Evolutionary conservation across 805 yeast genomes (phyloP).

Genomic region (Yarrowia divulgata): DNA sequence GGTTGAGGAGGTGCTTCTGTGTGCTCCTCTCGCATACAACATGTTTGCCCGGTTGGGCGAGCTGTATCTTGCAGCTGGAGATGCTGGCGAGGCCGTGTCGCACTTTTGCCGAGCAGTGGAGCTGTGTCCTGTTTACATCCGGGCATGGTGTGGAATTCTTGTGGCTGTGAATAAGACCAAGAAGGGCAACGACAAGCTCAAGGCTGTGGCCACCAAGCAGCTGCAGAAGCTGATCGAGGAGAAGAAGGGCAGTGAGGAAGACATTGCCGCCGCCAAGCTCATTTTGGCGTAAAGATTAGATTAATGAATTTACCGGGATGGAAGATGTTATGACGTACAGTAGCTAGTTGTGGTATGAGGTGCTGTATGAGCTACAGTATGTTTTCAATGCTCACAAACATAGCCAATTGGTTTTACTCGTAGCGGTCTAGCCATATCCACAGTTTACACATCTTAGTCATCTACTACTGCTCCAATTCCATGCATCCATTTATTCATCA

Average conservation of each 20-base stretch:
- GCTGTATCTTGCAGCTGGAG: conserved; percentile 46
- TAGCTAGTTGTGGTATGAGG: too few relatives aligned
- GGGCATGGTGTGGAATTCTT: conserved; percentile 78
- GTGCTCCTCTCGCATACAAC: conserved; percentile 73
- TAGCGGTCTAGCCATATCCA: too few relatives aligned
- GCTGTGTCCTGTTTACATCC: conserved; percentile 67
- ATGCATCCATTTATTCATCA: conserved; percentile 11
- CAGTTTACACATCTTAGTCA: too few relatives aligned
- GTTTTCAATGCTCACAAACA: too few relatives aligned
- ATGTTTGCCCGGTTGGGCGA: conserved; percentile 71
- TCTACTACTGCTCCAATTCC: too few relatives aligned
- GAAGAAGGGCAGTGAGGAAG: conserved; percentile 24
- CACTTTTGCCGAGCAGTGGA: conserved; percentile 77
- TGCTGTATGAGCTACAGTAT: too few relatives aligned
- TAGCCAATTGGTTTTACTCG: too few relatives aligned
- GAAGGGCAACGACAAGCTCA: conserved; percentile 49
- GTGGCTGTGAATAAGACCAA: conserved; percentile 50
- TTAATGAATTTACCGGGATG: not conserved
- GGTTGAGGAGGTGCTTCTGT: conserved; percentile 71
- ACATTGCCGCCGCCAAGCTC: conserved; percentile 28
- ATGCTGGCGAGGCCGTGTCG: conserved; percentile 49
- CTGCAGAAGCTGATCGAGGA: conserved; percentile 51
- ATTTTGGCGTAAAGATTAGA: conserved; percentile 12
- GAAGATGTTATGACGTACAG: not conserved
- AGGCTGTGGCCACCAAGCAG: conserved; percentile 52